These are phyloP conservation scores for Termitomyces sp. DNA, from an alignment of 768 basidiomycete genomes.

Conservation along the genomic window DNA sequence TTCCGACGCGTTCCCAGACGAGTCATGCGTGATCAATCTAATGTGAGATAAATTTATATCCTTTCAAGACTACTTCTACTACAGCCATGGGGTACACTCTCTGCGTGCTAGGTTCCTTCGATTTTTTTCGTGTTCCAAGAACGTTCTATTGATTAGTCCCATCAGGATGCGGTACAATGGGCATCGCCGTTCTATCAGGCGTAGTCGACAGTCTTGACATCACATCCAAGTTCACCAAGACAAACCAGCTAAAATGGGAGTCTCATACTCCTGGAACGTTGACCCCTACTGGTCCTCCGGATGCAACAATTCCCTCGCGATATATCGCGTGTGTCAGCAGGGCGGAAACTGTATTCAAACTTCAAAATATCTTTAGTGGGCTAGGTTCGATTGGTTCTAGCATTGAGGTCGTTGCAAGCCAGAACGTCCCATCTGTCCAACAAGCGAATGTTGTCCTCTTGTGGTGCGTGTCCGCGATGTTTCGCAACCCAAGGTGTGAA, in stretches of 20 bases:
- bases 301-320: conserved; percentile 66
- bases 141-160: conserved; percentile 13
- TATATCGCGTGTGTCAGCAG: conserved; percentile 89
- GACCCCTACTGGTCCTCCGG: conserved; percentile 57
- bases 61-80: background rate
- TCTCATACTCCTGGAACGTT: conserved; percentile 60
- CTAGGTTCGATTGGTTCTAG: conserved; percentile 53
- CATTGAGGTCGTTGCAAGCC: conserved; percentile 66
- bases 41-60: conserved; percentile 3
- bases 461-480: conserved; percentile 48
- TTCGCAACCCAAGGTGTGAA: background rate
- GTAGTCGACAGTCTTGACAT: conserved; percentile 77
- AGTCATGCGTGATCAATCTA: conserved; percentile 12
- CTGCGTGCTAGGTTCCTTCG: conserved; percentile 67
- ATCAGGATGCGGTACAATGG: conserved; percentile 97
- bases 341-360: conserved; percentile 63
- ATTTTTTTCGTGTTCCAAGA: conserved; percentile 1
- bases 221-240: conserved; percentile 19
- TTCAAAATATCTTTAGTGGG: conserved; percentile 53
- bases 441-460: conserved; percentile 83
- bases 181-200: conserved; percentile 90
- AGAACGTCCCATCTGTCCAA: conserved; percentile 68
- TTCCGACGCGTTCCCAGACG: conserved; percentile 12
- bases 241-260: conserved; percentile 29
- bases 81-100: conserved; percentile 83